Evolutionary conservation across 257 asterid species (phyloP).

Genomic region (Cordia subcordata): DNA sequence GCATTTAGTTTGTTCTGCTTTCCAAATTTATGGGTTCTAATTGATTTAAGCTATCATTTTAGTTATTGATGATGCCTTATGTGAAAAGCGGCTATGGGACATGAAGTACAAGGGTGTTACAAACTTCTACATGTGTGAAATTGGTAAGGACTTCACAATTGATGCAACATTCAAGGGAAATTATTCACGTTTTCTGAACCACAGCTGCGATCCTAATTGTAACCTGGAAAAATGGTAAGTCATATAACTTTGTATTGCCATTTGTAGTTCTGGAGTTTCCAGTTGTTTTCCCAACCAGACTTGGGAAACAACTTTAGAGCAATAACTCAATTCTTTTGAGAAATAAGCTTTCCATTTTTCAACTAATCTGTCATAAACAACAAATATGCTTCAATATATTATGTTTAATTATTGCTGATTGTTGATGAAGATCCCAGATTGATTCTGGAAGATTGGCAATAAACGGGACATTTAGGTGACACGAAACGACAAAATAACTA

Average conservation of each 20-base stretch:
- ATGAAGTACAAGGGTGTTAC: constrained; percentile 68
- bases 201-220: constrained; percentile 93
- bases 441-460: too few relatives aligned
- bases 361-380: too few relatives aligned
- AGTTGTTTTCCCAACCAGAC: not conserved
- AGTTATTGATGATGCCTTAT: constrained; percentile 86
- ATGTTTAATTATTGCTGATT: too few relatives aligned
- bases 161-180: constrained; percentile 97
- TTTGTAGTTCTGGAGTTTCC: not conserved
- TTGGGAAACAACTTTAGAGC: too few relatives aligned
- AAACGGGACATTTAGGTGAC: too few relatives aligned
- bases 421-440: too few relatives aligned
- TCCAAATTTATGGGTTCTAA: constrained; percentile 5
- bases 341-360: too few relatives aligned
- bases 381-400: too few relatives aligned
- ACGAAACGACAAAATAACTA: too few relatives aligned
- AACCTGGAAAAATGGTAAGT: constrained; percentile 89
- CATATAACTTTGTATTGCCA: constrained; percentile 6
- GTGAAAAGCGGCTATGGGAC: constrained; percentile 90
- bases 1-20: constrained; percentile 3
- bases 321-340: too few relatives aligned
- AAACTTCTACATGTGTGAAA: constrained; percentile 95
- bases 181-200: constrained; percentile 82
- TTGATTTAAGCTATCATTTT: constrained; percentile 23
- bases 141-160: constrained; percentile 79